These are phyloP conservation scores for Suillus subluteus DNA, from an alignment of 768 basidiomycete species.

Conservation along the genomic window DNA sequence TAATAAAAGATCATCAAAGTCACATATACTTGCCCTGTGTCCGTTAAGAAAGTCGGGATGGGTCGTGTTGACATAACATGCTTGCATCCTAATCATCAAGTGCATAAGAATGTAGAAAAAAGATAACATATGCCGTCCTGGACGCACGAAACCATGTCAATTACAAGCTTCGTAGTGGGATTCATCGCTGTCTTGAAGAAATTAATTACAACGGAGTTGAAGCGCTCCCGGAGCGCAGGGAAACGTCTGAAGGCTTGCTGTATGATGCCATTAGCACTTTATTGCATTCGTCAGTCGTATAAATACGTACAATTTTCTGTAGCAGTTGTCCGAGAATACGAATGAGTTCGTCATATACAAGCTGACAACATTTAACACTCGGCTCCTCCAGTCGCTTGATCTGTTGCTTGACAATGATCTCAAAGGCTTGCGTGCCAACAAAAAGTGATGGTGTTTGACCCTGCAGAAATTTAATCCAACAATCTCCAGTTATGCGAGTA, in stretches of 20 bases:
- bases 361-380: conserved; percentile 87
- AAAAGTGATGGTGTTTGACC: conserved; percentile 97
- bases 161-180: conserved; percentile 93
- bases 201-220: conserved; percentile 94
- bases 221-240: conserved; percentile 94
- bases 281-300: conserved; percentile 1
- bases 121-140: neutral
- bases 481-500: neutral
- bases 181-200: conserved; percentile 95
- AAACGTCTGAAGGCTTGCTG: conserved; percentile 96
- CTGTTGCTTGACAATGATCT: conserved; percentile 98
- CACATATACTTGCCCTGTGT: conserved; percentile 62
- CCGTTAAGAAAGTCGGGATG: conserved; percentile 98
- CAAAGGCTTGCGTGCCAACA: conserved; percentile 96
- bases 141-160: conserved; percentile 88
- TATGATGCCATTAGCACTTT: conserved; percentile 14
- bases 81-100: conserved; percentile 77
- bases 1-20: conserved; percentile 1
- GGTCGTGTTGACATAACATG: conserved; percentile 98
- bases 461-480: conserved; percentile 39
- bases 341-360: conserved; percentile 97
- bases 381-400: conserved; percentile 97
- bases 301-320: conserved; percentile 74
- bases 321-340: conserved; percentile 92
- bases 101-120: conserved; percentile 9